Percentiles rank a stretch among this genome's conserved stretches.
Conservation (phyloP, 225 moss, liverwort and hornwort genomes). For the Asterella californica region DNA sequence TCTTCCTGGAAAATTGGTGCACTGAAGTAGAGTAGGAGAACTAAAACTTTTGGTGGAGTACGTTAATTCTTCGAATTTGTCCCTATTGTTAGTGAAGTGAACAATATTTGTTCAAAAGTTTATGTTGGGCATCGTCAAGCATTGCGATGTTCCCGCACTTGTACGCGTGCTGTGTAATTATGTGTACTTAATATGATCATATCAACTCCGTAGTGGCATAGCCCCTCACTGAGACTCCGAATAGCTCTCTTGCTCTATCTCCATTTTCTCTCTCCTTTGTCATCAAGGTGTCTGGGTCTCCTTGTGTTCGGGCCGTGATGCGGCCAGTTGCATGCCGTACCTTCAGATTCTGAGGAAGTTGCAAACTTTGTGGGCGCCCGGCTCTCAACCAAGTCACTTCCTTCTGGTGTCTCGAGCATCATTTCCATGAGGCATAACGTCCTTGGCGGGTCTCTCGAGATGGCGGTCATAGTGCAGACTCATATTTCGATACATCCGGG, state of each 20-base stretch:
- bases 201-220: constrained; percentile 11
- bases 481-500: too few species aligned
- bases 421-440: background rate
- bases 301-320: background rate
- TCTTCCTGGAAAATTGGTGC: constrained; percentile 4
- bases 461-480: background rate
- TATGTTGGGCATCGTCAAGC: constrained; percentile 19
- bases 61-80: constrained; percentile 14
- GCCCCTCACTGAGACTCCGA: background rate
- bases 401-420: background rate
- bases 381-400: background rate
- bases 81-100: constrained; percentile 6
- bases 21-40: background rate
- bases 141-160: constrained; percentile 14
- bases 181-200: constrained; percentile 20
- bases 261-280: background rate
- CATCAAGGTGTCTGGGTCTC: background rate
- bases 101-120: constrained; percentile 23
- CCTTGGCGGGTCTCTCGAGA: background rate
- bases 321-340: background rate
- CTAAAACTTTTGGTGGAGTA: constrained; percentile 8
- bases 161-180: constrained; percentile 27
- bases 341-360: background rate
- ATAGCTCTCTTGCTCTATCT: background rate
- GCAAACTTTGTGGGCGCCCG: background rate